Evolutionary conservation across 2,329 filamentous ascomycete species (phyloP), one percentile per base, ranked within the genome.

Genomic region (Penicillium nordicum): DNA sequence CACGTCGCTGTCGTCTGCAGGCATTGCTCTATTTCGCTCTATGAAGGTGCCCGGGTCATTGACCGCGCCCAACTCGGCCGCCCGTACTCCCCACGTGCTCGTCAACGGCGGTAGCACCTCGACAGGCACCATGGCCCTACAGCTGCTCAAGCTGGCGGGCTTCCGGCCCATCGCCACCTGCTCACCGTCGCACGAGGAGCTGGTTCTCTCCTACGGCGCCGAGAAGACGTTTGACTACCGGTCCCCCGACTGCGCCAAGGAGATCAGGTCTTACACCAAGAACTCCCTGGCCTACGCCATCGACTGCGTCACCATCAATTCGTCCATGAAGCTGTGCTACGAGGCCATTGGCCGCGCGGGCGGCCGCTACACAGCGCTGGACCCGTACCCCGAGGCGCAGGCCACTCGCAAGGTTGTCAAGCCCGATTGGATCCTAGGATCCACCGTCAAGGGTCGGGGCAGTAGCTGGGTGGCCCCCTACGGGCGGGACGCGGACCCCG

Each of bases 201-300:
- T 60, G 0, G 58, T 60, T 0, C 32, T 49, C 10, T 5, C 16
- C 4, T 49, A 40, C n/a, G 61, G 62, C 3, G 62, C 62, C 3
- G 53, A 45, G 7, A 42, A 23, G 1, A 55, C 50, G 2, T 63
- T 60, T 18, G 59, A 63, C 41, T 64, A 64, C 34, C 55, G 23
- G 2, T 50, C 44, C 1, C 12, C 47, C 1, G 23, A 29, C 2
- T 63, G 57, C 25, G 57, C 46, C 0, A 23, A 23, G 4, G 42
- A 55, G 10, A 64, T 64, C 44, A 50, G 49, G 4, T 27, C 27
- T 4, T 51, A 57, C 34, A 60, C 61, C 16, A 30, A 25, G 4
- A 42, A 56, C 21, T 9, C 40, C 1, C 58, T 64, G 23, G 38
- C 38, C 18, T 42, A 44, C 23, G 57, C 47, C 6, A 32, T 62